Conservation (phyloP, 176 grass and related monocot genomes). For the Pontederia paniculata region DNA sequence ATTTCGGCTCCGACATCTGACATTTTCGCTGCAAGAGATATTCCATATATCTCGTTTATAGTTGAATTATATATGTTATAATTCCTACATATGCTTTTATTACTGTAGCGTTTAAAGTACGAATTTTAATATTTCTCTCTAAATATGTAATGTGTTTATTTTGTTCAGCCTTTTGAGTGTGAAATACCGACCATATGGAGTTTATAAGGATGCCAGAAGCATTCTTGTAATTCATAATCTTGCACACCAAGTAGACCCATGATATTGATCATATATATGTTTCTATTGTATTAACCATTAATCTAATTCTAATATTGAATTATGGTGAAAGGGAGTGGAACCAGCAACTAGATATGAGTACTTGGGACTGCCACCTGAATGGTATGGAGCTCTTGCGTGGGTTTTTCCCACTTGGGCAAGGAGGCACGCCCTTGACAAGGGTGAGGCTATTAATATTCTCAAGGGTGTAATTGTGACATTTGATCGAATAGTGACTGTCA, state of each 20-base stretch:
- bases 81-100: too few relatives aligned
- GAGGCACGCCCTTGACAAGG: slow-evolving; percentile 83
- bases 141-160: not conserved
- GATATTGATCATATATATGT: slow-evolving; percentile 2
- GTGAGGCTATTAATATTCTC: slow-evolving; percentile 84
- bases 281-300: slow-evolving; percentile 1
- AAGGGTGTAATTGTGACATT: slow-evolving; percentile 91
- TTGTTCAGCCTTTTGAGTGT: slow-evolving; percentile 59
- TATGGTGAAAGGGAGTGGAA: slow-evolving; percentile 59
- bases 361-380: slow-evolving; percentile 68
- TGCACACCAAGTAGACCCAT: slow-evolving; percentile 64
- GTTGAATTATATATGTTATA: too few relatives aligned
- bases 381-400: slow-evolving; percentile 97
- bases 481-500: slow-evolving; percentile 87
- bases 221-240: slow-evolving; percentile 95
- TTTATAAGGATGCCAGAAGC: slow-evolving; percentile 80
- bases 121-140: too few relatives aligned
- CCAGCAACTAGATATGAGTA: slow-evolving; percentile 72
- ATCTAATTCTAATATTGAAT: slow-evolving; percentile 1
- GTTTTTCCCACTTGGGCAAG: slow-evolving; percentile 91
- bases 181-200: slow-evolving; percentile 90
- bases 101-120: too few relatives aligned
- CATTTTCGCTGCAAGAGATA: too few relatives aligned
- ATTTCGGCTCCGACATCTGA: too few relatives aligned
- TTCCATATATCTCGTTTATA: too few relatives aligned